Conservation (phyloP, 352 stramenopile species). For the Salisapilia sapeloensis region DNA sequence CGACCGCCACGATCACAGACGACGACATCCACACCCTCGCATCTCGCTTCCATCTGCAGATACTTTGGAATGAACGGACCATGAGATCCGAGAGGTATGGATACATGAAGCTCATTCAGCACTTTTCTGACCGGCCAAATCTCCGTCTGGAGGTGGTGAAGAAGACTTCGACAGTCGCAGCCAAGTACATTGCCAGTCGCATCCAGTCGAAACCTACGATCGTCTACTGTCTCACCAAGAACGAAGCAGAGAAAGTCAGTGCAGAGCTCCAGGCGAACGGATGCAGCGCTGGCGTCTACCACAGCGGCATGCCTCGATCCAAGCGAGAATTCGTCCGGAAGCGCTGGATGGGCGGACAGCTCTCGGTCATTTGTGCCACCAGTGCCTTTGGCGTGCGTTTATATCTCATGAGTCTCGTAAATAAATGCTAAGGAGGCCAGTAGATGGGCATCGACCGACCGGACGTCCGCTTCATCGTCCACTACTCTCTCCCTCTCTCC, state of each 20-base stretch:
- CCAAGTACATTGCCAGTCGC: constrained; percentile 11
- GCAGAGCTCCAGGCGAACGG: constrained; percentile 28
- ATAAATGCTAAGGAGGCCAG: neutral
- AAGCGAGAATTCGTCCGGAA: constrained; percentile 54
- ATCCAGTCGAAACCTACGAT: constrained; percentile 21
- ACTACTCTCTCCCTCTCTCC: constrained; percentile 48
- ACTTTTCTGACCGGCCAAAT: constrained; percentile 46
- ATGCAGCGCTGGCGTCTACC: constrained; percentile 44
- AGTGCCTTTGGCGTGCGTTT: constrained; percentile 50
- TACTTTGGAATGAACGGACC: constrained; percentile 2
- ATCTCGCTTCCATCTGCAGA: constrained; percentile 23
- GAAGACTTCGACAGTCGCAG: constrained; percentile 13
- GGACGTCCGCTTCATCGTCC: constrained; percentile 60
- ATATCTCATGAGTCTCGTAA: neutral
- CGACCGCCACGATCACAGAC: constrained; percentile 49
- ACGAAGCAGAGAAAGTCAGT: constrained; percentile 42
- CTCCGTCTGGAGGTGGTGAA: constrained; percentile 31
- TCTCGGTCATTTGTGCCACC: constrained; percentile 61
- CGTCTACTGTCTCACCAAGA: constrained; percentile 62
- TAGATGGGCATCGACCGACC: constrained; percentile 71
- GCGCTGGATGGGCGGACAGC: constrained; percentile 59
- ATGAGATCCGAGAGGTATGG: constrained; percentile 1
- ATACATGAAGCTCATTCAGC: constrained; percentile 39
- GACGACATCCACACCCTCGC: constrained; percentile 37
- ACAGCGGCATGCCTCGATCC: constrained; percentile 32